Conservation (phyloP, 2,329 filamentous ascomycete genomes). For the Endoconidiophora laricicola region DNA sequence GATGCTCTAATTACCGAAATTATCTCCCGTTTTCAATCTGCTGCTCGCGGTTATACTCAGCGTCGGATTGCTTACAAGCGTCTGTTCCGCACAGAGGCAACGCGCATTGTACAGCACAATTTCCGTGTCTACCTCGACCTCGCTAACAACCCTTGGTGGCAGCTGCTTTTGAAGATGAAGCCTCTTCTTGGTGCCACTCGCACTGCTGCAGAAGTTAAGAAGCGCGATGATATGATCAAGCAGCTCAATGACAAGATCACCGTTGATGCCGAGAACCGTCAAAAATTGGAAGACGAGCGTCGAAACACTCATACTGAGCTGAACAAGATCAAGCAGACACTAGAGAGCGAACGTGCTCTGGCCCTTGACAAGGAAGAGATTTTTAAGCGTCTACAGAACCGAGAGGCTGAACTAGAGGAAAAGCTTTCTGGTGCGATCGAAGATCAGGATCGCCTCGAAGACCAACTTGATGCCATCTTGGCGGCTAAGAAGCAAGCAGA, state of each 20-base stretch:
- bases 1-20: conserved; percentile 88
- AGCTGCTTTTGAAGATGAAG: conserved; percentile 85
- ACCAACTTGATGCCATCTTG: conserved; percentile 78
- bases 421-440: conserved; percentile 84
- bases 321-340: conserved; percentile 74
- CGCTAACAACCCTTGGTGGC: conserved; percentile 93
- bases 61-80: conserved; percentile 81
- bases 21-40: conserved; percentile 81
- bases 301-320: conserved; percentile 76
- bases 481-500: conserved; percentile 80
- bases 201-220: conserved; percentile 86
- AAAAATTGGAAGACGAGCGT: conserved; percentile 78
- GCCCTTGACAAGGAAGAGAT: conserved; percentile 98
- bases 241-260: conserved; percentile 72
- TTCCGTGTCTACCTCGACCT: conserved; percentile 84
- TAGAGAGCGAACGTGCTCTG: conserved; percentile 90
- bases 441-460: conserved; percentile 86
- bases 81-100: conserved; percentile 85
- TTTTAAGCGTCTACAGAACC: conserved; percentile 82
- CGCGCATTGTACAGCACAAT: conserved; percentile 85
- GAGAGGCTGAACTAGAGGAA: conserved; percentile 84
- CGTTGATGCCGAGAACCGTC: conserved; percentile 54
- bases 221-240: conserved; percentile 82
- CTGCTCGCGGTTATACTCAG: conserved; percentile 79
- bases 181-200: conserved; percentile 82